Conservation (phyloP, 2,329 filamentous ascomycete genomes). For the Apiospora koreana region DNA sequence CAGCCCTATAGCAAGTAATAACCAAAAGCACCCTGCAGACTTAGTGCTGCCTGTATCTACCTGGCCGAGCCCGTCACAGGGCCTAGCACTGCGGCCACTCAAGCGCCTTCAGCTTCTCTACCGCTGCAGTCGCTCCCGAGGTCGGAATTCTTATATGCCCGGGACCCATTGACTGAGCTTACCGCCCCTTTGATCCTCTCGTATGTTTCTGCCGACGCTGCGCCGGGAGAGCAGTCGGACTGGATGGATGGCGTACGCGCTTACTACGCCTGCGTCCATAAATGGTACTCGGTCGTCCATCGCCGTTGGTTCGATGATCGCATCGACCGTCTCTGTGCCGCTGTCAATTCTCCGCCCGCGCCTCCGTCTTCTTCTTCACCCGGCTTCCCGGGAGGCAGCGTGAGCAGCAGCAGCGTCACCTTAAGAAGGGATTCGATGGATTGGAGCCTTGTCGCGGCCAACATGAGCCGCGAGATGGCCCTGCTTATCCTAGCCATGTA, state of each 20-base stretch:
- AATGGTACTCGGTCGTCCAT: conserved; percentile 44
- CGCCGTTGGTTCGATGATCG: conserved; percentile 39
- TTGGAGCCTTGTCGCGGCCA: conserved; percentile 20
- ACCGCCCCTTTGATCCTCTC: conserved; percentile 40
- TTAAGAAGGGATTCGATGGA: conserved; percentile 10
- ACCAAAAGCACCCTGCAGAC: conserved; percentile 19
- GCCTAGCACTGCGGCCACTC: neutral
- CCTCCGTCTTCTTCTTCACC: conserved; percentile 18
- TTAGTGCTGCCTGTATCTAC: conserved; percentile 36
- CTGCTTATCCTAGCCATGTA: conserved; percentile 46
- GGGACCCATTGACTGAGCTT: conserved; percentile 36
- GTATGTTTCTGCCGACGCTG: conserved; percentile 35
- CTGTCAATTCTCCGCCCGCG: conserved; percentile 11
- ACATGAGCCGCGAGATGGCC: conserved; percentile 32
- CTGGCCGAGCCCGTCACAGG: conserved; percentile 25
- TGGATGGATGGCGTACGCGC: conserved; percentile 39
- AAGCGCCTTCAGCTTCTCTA: neutral
- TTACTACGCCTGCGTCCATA: conserved; percentile 43
- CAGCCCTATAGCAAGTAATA: neutral
- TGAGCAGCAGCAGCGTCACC: neutral
- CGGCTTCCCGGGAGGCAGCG: conserved; percentile 19
- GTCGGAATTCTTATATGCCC: conserved; percentile 26
- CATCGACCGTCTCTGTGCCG: conserved; percentile 23
- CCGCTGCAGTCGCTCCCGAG: conserved; percentile 26
- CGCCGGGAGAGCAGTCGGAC: conserved; percentile 26